Conservation (phyloP, 805 yeast species). For the Monosporozyma solicola region DNA sequence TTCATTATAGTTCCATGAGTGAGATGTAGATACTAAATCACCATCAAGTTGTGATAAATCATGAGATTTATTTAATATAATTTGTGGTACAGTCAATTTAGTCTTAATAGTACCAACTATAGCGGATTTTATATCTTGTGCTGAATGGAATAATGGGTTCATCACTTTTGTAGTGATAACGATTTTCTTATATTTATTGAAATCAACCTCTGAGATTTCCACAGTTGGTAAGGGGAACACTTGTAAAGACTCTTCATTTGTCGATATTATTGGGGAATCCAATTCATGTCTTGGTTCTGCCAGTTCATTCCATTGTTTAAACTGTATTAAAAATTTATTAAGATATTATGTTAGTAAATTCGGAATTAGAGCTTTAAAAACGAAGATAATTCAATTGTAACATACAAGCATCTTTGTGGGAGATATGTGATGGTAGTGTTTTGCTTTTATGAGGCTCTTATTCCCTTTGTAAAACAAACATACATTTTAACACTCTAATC, state of each 20-base stretch:
- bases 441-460: not conserved
- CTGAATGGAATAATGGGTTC: slow-evolving; percentile 23
- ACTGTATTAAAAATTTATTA: slow-evolving; percentile 19
- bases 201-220: slow-evolving; percentile 13
- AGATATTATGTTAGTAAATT: not conserved
- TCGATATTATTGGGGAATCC: slow-evolving; percentile 23
- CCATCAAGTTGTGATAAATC: not conserved
- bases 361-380: not conserved
- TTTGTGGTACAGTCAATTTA: slow-evolving; percentile 4
- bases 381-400: not conserved
- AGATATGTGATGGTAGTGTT: not conserved
- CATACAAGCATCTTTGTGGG: not conserved
- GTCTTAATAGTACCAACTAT: slow-evolving; percentile 14
- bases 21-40: not conserved
- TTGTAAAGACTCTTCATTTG: slow-evolving; percentile 20
- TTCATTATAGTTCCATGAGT: slow-evolving; percentile 20
- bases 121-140: slow-evolving; percentile 4
- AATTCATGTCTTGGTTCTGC: slow-evolving; percentile 41
- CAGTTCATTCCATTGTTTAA: slow-evolving; percentile 43
- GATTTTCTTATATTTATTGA: slow-evolving; percentile 10
- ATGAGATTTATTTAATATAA: not conserved
- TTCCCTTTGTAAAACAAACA: not conserved
- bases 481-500: not conserved
- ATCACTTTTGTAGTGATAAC: slow-evolving; percentile 21
- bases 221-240: slow-evolving; percentile 27